Evolutionary conservation across 768 basidiomycete genomes (phyloP).

Genomic region (Mrakia hoshinonis): DNA sequence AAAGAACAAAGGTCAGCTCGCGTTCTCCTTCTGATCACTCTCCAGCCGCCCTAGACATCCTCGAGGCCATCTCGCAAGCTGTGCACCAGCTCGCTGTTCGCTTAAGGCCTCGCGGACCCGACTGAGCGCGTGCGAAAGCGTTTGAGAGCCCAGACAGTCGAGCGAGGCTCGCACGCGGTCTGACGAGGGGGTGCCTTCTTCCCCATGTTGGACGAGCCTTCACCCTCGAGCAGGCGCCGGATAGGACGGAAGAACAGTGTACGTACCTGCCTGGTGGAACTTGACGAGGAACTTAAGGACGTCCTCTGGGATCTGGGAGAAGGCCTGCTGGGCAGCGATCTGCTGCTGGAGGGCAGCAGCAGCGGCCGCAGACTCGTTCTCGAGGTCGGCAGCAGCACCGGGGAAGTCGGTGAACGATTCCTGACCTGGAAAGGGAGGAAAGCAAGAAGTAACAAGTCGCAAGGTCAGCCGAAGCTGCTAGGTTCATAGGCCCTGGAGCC

Average conservation of each 20-base stretch:
- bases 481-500: not conserved
- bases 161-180: no score
- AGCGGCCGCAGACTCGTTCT: conserved; percentile 2
- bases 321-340: conserved; percentile 20
- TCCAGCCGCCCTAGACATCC: no score
- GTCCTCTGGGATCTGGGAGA: conserved; percentile 23
- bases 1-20: conserved; percentile 5
- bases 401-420: conserved; percentile 9
- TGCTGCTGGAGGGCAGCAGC: conserved; percentile 17
- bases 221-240: not conserved
- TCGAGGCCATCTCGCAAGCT: not conserved
- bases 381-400: conserved; percentile 1
- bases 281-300: conserved; percentile 28
- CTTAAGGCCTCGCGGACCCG: no score
- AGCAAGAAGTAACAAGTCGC: no score
- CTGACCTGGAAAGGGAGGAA: not conserved
- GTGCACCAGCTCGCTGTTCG: no score
- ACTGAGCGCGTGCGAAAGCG: no score
- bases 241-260: not conserved
- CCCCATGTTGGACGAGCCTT: not conserved
- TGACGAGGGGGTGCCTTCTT: no score
- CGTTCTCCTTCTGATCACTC: not conserved
- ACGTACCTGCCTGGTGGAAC: conserved; percentile 27
- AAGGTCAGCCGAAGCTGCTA: not conserved
- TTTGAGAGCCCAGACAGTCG: no score